Evolutionary conservation across 1,139 yeast genomes (phyloP), one percentile per base, ranked within the genome.

Genomic region (Candida buenavistaensis): DNA sequence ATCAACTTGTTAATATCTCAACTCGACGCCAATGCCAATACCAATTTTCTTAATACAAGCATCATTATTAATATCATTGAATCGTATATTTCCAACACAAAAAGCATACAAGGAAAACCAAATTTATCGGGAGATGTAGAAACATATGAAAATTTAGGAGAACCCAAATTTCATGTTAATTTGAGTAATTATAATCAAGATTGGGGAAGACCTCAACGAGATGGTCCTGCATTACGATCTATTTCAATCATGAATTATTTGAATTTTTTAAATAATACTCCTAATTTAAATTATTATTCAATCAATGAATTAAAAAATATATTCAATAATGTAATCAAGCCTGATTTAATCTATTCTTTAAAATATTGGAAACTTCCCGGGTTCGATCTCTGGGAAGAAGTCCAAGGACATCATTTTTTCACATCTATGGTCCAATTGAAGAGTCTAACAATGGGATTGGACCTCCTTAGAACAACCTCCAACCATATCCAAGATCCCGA

Each of bases 141-240:
- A 1, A 43, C 40, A 26, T 57, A 68, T 37, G 54, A 63, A 27
- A 89, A 89, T 3, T 67, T 90, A 23, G 97, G 97, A 1, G 97
- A 90, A 54, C 97, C 97, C 4, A 90, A 90, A 55, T 89, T 84
- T 51, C 57, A 72, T 52, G 78, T 80, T 3, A 75, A 87, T 53
- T 81, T 83, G 19, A 52, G 75, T 0, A 68, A 84, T 1, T 90
- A 83, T 48, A 55, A 60, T 11, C 79, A 66, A 2, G 55, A 64
- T 26, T 90, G 97, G 98, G 97, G 97, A 2, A 71, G 98, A 48
- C 98, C 98, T 1, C 98, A 90, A 59, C 74, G 88, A 43, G 98
- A 92, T 57, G 97, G 97, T 0, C 97, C 97, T 0, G 94, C 95
- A 0, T 68, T 90, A 39, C 71, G 97, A 46, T 72, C 81, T 3